phyloP scores from a whole-genome alignment of 805 yeast species.

The Saturnispora ahearnii region DNA sequence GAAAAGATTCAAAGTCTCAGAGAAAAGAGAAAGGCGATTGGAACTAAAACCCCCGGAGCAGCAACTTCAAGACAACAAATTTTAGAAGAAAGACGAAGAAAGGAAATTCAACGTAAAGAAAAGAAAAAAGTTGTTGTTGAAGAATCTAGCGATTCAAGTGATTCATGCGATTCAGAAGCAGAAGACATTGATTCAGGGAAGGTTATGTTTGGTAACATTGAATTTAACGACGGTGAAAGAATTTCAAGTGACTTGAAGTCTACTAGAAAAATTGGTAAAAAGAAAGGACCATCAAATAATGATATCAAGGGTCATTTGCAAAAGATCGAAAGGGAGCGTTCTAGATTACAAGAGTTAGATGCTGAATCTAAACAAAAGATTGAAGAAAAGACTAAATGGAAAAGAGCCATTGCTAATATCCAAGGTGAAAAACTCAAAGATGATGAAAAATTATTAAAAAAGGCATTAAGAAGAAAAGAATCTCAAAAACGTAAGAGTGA shows the following conservation, averaged over 20 bases:
- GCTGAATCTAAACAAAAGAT: slow-evolving; percentile 50
- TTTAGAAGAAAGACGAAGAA: slow-evolving; percentile 52
- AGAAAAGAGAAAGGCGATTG: slow-evolving; percentile 87
- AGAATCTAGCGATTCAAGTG: slow-evolving; percentile 30
- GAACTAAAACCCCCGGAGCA: slow-evolving; percentile 70
- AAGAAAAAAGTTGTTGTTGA: slow-evolving; percentile 20
- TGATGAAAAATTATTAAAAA: slow-evolving; percentile 79
- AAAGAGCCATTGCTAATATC: slow-evolving; percentile 69
- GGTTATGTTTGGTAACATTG: slow-evolving; percentile 73
- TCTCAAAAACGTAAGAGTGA: slow-evolving; percentile 79
- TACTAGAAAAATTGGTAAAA: slow-evolving; percentile 48
- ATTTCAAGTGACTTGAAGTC: slow-evolving; percentile 63
- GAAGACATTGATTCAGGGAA: slow-evolving; percentile 22
- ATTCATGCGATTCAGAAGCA: slow-evolving; percentile 32
- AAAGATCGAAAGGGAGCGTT: slow-evolving; percentile 65
- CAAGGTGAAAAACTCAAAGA: slow-evolving; percentile 86
- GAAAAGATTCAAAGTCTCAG: slow-evolving; percentile 59
- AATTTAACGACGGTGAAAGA: slow-evolving; percentile 72
- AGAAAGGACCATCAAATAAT: slow-evolving; percentile 77
- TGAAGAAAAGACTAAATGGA: slow-evolving; percentile 78
- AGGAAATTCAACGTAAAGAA: slow-evolving; percentile 31
- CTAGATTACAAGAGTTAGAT: slow-evolving; percentile 49
- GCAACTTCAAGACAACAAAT: slow-evolving; percentile 78
- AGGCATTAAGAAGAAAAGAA: slow-evolving; percentile 77
- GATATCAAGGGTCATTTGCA: slow-evolving; percentile 78